phyloP scores from a whole-genome alignment of 2,329 filamentous ascomycete species.

The Nakataea oryzae region DNA sequence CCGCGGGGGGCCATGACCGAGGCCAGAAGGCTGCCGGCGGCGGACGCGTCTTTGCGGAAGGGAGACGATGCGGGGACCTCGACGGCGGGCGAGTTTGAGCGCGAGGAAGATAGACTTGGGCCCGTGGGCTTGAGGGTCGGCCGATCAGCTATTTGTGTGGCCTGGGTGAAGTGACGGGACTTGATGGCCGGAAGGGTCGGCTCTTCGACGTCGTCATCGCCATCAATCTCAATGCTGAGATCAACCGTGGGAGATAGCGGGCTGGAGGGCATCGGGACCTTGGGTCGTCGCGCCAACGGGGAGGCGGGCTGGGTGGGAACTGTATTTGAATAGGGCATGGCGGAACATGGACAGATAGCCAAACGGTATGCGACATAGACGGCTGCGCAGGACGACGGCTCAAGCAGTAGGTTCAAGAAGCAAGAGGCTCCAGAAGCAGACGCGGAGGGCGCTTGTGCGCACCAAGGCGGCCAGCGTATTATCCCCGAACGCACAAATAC shows the following conservation, averaged over 20 bases:
- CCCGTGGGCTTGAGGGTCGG: slow-evolving; percentile 20
- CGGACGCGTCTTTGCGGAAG: slow-evolving; percentile 28
- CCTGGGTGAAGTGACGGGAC: slow-evolving; percentile 35
- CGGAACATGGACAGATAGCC: background rate
- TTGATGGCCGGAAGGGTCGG: background rate
- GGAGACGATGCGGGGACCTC: slow-evolving; percentile 91
- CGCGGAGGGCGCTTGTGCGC: background rate
- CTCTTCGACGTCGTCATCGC: slow-evolving; percentile 9
- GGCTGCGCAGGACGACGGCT: background rate
- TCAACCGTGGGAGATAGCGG: background rate
- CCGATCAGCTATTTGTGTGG: slow-evolving; percentile 34
- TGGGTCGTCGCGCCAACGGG: slow-evolving; percentile 1
- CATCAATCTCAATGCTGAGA: slow-evolving; percentile 5
- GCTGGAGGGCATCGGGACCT: background rate
- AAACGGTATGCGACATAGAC: background rate
- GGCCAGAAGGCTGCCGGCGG: slow-evolving; percentile 31
- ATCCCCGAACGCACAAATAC: too few relatives aligned
- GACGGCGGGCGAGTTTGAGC: slow-evolving; percentile 29
- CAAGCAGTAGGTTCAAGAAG: background rate
- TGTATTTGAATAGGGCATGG: background rate
- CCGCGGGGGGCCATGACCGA: slow-evolving; percentile 66
- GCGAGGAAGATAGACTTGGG: slow-evolving; percentile 29
- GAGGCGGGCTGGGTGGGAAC: background rate
- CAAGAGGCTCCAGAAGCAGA: background rate
- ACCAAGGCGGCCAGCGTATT: background rate